phyloP scores from a whole-genome alignment of 2,329 filamentous ascomycete genomes.

The Phyllosticta citriasiana region DNA sequence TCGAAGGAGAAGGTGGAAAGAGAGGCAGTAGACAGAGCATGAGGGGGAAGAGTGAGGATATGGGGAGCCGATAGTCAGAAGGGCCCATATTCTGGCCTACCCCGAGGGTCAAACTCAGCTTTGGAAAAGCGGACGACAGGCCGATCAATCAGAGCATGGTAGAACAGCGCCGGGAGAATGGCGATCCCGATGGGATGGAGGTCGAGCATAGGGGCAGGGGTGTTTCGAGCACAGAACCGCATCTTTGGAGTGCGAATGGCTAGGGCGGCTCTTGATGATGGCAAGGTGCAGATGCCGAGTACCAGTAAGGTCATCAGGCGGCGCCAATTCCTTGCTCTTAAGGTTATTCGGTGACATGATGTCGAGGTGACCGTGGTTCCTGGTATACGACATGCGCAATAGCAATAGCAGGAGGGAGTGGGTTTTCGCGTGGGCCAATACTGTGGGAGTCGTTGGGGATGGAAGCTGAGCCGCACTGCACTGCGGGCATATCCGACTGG shows the following conservation, averaged over 20 bases:
- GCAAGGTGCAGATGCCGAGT: not conserved
- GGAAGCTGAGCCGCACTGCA: not conserved
- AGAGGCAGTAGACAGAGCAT: not conserved
- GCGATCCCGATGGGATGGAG: not conserved
- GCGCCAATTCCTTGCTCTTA: not conserved
- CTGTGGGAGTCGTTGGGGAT: not conserved
- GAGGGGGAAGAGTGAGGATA: not conserved
- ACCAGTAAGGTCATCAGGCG: not conserved
- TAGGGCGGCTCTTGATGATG: not conserved
- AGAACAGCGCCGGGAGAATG: not conserved
- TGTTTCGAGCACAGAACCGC: not conserved
- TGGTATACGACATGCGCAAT: not conserved
- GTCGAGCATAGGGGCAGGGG: not conserved
- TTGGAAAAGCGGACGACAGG: conserved; percentile 5
- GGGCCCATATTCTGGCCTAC: not conserved
- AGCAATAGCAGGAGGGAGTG: not conserved
- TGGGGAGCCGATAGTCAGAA: not conserved
- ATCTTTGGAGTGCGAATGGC: not conserved
- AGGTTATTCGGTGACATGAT: not conserved
- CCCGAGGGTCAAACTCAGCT: not conserved
- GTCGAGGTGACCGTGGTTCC: not conserved
- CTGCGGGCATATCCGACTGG: not conserved
- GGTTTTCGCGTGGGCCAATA: not conserved
- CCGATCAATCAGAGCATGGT: not conserved
- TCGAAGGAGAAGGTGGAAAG: not conserved